A percentile compares a stretch with the other conserved stretches of the same genome.
Evolutionary conservation across 2,329 filamentous ascomycete species (phyloP).

Genomic region (Aspergillus sp.): DNA sequence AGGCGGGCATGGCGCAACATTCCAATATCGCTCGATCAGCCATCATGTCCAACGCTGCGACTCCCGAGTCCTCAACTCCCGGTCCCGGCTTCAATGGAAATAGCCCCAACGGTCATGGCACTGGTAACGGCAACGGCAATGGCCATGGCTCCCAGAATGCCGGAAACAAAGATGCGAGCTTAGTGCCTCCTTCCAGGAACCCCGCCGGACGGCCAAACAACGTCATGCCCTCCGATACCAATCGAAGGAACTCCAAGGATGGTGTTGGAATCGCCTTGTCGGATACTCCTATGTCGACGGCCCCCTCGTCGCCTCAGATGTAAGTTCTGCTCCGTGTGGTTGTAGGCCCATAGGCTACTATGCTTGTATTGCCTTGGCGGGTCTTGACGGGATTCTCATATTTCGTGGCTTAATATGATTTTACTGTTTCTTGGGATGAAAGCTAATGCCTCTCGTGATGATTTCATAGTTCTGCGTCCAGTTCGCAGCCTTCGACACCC

Average conservation of each 20-base stretch:
- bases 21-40: conserved; percentile 44
- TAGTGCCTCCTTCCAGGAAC: conserved; percentile 32
- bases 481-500: conserved; percentile 51
- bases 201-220: conserved; percentile 35
- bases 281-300: conserved; percentile 56
- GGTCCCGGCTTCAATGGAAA: conserved; percentile 15
- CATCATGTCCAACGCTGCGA: conserved; percentile 38
- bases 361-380: too few species aligned
- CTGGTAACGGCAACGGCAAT: conserved; percentile 3
- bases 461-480: conserved; percentile 14
- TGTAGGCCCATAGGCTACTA: too few species aligned
- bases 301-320: conserved; percentile 55
- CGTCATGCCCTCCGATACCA: conserved; percentile 32
- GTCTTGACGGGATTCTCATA: conserved; percentile 4
- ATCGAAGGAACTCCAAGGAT: conserved; percentile 32
- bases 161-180: conserved; percentile 22
- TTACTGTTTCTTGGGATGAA: not conserved
- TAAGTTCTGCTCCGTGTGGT: conserved; percentile 31
- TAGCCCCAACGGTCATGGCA: conserved; percentile 2
- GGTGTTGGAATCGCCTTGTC: conserved; percentile 49
- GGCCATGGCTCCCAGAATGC: conserved; percentile 8
- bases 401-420: not conserved
- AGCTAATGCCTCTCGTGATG: not conserved
- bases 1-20: conserved; percentile 37
- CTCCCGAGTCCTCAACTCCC: conserved; percentile 9